Evolutionary conservation across 1,139 yeast species (phyloP), one percentile per base, ranked within the genome.

Genomic region (Eremothecium sinecaudum): DNA sequence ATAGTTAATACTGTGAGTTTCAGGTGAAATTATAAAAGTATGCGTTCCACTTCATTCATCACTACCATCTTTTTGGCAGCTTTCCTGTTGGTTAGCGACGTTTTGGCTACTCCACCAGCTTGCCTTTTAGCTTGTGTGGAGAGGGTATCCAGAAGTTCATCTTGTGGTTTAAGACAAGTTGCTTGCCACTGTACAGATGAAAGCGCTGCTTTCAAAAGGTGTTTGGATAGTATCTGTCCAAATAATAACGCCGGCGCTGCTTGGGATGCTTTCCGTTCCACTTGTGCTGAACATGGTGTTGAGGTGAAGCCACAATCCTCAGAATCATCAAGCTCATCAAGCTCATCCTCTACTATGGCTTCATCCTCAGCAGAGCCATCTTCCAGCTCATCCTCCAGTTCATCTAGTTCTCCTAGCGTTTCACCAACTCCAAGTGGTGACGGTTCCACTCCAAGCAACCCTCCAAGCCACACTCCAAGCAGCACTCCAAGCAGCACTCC

Each of bases 91-190:
- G 61, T 73, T 36, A 64, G 65, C 32, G 51, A 64, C 33, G 73
- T 66, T 29, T 59, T 71, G 33, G 92, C 92, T 39, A 67, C 90
- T 38, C 90, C 94, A 35, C 92, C 92, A 44, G 94, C 94, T 27
- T 84, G 94, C 67, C 66, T 84, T 47, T 68, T 84, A 58, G 93
- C 94, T 31, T 84, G 94, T 71, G 90, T 81, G 40, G 69, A 81
- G 37, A 69, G 74, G 51, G 86, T 79, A 35, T 67, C 73, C 48
- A 71, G 69, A 56, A 48, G 57, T n/a, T 65, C 71, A 31, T 61
- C 74, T 33, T 48, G 63, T 39, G 66, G 75, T 38, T 63, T 82
- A 57, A 71, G 70, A 55, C 45, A 54, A 28, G 64, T 80, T 44
- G 49, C 60, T 34, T 82, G 94, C 66, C 63, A 80, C 48, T 79